A percentile compares a stretch with the other conserved stretches of the same genome.
Conservation (phyloP, 2,329 filamentous ascomycete species). For the Aspergillus sp. region DNA sequence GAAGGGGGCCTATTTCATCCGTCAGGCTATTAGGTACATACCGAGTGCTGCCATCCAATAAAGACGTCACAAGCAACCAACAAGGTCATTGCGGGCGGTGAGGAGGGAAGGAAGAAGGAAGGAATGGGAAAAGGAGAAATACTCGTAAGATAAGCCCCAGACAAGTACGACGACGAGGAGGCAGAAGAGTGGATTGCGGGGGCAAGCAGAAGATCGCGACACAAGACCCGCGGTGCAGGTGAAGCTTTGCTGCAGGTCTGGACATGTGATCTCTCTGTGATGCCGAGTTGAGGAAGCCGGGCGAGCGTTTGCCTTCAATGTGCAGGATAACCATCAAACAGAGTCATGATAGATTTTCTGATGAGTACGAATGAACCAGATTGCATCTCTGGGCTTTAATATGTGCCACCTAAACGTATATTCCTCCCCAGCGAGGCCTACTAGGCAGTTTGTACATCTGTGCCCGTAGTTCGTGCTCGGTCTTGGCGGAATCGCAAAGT, state of each 20-base stretch:
- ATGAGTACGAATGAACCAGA: too few relatives aligned
- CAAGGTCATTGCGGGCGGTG: conserved; percentile 32
- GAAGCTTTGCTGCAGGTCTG: conserved; percentile 13
- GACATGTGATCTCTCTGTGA: conserved; percentile 18
- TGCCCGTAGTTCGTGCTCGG: not conserved
- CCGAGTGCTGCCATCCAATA: conserved; percentile 54
- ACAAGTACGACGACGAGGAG: conserved; percentile 2
- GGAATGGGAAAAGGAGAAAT: conserved; percentile 3
- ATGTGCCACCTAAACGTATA: not conserved
- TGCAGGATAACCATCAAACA: too few relatives aligned
- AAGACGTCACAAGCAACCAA: conserved; percentile 33
- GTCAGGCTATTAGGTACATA: conserved; percentile 25
- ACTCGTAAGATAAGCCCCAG: conserved; percentile 1
- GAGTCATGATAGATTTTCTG: too few relatives aligned
- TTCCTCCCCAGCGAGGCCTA: not conserved
- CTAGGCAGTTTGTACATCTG: not conserved
- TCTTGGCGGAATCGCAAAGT: conserved; percentile 8
- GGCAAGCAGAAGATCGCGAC: conserved; percentile 1
- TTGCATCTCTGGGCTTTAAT: not conserved
- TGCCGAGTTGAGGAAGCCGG: conserved; percentile 3
- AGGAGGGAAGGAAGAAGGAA: conserved; percentile 10
- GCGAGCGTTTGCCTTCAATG: too few relatives aligned
- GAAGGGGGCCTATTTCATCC: not conserved
- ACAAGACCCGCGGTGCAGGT: conserved; percentile 14
- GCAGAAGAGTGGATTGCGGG: conserved; percentile 5